Base-by-base conservation (phyloP, 441 rosid species). In the Biscutella laevigata region DNA sequence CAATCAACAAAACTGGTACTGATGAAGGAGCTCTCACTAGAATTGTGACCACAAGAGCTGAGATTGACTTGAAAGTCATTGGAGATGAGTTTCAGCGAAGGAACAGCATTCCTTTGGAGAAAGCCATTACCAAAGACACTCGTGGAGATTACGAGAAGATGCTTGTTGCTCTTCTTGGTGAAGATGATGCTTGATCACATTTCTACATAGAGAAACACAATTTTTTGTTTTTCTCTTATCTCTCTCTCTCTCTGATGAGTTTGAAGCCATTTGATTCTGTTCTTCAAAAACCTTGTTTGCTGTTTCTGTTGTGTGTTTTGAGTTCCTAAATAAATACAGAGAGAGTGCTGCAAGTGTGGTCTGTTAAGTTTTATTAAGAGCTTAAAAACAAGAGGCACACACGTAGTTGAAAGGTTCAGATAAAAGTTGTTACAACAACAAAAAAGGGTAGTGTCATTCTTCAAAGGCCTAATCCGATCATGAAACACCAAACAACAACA, bases 21-120 rank as follows among this genome's bases (percentile, higher is more conserved):
- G 92, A 87, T 51, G 90, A 87, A 76, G 86, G 84, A 54, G 92
- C 86, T 30, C 78, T 90, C 16, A 83, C 95, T 6, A 77, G 95
- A 60, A 74, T 84, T 33, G 70, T 90, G 16, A 50, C 83, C n/a
- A 84, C 95, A 21, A 83, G 98, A 57, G 92, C 96, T 6, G 92
- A 90, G 79, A 60, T 84, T 14, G 92, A 90, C 72, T 53, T 84
- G 78, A 71, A 83, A 75, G 20, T 72, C 39, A 78, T 84, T 37
- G 86, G 75, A 49, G 94, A 75, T 0, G 94, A 77, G 76, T 86
- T 77, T 64, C 89, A 78, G 42, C 71, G 64, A 17, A 79, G 92
- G 59, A 84, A 71, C 79, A 79, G 82, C 36, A 68, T 77, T 38
- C 77, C 88, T 22, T 73, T 84, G 40, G 88, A 73, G 35, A 73